These are phyloP conservation scores for Astrocystis sublimbata DNA, from an alignment of 495 filamentous ascomycete species.

Conservation along the genomic window DNA sequence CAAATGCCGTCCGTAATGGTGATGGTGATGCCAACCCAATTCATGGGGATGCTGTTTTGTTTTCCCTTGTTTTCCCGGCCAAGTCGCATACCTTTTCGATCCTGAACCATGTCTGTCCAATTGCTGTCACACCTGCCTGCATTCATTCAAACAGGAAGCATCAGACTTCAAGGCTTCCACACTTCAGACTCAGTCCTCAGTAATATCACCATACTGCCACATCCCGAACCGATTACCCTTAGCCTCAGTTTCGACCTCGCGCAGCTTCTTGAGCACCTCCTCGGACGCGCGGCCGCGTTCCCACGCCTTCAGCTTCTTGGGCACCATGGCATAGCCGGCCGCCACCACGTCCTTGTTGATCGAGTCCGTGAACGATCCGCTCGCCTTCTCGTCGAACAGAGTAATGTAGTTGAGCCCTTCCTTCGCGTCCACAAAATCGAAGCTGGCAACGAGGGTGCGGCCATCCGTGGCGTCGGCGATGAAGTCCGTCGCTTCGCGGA, in stretches of 20 bases:
- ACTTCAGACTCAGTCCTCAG: slow-evolving; percentile 81
- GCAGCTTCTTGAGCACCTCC: slow-evolving; percentile 68
- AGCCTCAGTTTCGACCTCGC: slow-evolving; percentile 68
- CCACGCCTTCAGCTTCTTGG: slow-evolving; percentile 84
- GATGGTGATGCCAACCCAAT: no score
- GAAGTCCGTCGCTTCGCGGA: slow-evolving; percentile 71
- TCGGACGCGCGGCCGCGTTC: slow-evolving; percentile 67
- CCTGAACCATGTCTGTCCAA: background rate
- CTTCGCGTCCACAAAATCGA: slow-evolving; percentile 72
- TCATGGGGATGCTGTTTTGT: background rate
- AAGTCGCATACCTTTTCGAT: background rate
- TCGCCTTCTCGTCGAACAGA: slow-evolving; percentile 74
- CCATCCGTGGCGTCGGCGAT: slow-evolving; percentile 66
- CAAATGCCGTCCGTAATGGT: background rate
- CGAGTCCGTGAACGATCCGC: slow-evolving; percentile 57
- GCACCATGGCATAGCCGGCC: slow-evolving; percentile 87
- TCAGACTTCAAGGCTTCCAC: no score
- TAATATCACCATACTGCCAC: slow-evolving; percentile 98
- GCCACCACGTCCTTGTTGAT: slow-evolving; percentile 82
- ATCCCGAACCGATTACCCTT: slow-evolving; percentile 78
- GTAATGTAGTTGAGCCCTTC: slow-evolving; percentile 83
- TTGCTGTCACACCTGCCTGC: background rate
- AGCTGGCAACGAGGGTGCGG: slow-evolving; percentile 80
- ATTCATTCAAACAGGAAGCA: no score
- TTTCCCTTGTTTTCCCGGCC: background rate